Base-by-base conservation (phyloP, 106 monocot genomes). In the Allium sativum region DNA sequence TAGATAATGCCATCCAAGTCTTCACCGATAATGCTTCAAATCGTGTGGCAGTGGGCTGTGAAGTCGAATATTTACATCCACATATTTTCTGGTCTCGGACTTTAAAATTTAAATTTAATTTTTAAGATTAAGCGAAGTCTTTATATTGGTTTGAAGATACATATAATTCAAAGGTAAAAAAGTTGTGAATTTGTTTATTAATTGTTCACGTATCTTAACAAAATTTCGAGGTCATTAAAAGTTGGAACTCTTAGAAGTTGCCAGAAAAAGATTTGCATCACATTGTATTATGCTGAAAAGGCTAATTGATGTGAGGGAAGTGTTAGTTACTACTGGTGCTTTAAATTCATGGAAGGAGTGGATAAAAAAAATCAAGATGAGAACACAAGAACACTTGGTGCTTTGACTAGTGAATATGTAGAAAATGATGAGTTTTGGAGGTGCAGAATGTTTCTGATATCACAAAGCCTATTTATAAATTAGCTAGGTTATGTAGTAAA, bases 271-370 rank as follows among this genome's bases (percentile, higher is more conserved):
- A 5, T 21, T 55, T 55, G n/a, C 55, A 19, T 55, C n/a, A 4
- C 55, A 55, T 18, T 19, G 1, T 17, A 55, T 55, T 1, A 17
- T 55, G 55, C 19, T 55, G 22, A 20, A 55, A 55, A 10, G 55
- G 18, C 16, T 19, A 20, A 21, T 55, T 55, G 53, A 55, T 55
- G 21, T 55, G 22, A 55, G 19, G 13, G 55, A 55, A 20, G 55
- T 19, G 11, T 55, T 55, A 55, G 55, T 19, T 19, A 21, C 17
- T 20, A 17, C 55, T 3, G n/a, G 9, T 19, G 55, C 20, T 55
- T 17, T 55, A 55, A 21, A 55, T 55, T 3, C 55, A 55, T 55
- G 55, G 20, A 55, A 55, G 20, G 55, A 55, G 20, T 55, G 18
- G 20, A 20, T 55, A 21, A 55, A 20, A 21, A n/a, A 19, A n/a